Conservation (phyloP, 345 rosid species). For the Populus alba region DNA sequence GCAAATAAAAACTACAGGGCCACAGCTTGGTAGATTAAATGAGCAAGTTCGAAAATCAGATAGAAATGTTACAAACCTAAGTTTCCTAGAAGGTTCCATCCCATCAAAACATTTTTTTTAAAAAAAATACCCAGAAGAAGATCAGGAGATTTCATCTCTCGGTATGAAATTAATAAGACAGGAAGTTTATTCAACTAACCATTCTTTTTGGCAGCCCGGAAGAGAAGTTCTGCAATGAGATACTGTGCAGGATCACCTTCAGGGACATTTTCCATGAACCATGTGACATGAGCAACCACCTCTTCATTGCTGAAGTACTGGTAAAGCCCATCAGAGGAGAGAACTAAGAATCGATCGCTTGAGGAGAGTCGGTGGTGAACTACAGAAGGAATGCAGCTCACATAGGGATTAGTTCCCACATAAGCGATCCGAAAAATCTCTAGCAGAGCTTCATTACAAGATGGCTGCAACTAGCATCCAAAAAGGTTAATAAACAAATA, state of each 20-base stretch:
- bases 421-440: conserved; percentile 73
- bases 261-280: conserved; percentile 97
- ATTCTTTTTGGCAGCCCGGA: conserved; percentile 94
- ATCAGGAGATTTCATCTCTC: background rate
- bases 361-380: conserved; percentile 84
- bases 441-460: conserved; percentile 78
- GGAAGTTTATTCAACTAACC: conserved; percentile 42
- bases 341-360: conserved; percentile 79
- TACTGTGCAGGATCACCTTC: conserved; percentile 98
- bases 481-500: conserved; percentile 10
- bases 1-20: background rate
- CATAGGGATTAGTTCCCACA: conserved; percentile 68
- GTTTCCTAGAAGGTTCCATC: background rate
- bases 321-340: conserved; percentile 91
- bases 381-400: conserved; percentile 73
- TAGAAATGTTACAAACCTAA: background rate
- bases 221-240: conserved; percentile 84
- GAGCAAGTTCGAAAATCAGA: background rate
- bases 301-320: conserved; percentile 96
- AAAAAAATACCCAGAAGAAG: background rate
- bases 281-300: conserved; percentile 89
- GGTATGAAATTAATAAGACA: background rate
- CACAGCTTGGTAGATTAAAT: background rate
- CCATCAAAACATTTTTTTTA: background rate
- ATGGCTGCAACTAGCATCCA: conserved; percentile 54